These are phyloP conservation scores for Pholiota microspora DNA, from an alignment of 768 basidiomycete genomes.

Conservation along the genomic window DNA sequence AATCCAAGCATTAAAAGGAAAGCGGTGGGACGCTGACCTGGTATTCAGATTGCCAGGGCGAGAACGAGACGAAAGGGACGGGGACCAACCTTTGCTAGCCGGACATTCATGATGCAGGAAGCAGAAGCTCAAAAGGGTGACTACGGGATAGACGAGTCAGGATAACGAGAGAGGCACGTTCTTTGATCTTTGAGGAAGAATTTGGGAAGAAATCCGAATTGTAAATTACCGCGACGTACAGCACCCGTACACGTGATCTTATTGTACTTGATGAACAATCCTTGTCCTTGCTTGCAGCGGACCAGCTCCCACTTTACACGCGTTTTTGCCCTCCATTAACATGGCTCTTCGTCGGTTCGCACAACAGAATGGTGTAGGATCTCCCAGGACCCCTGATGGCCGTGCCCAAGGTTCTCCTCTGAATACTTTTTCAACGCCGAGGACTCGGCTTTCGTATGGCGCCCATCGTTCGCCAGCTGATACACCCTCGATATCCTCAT, in stretches of 20 bases:
- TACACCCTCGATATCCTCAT: conserved; percentile 74
- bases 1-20: neutral
- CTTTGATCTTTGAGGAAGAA: too few species aligned
- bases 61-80: conserved; percentile 6
- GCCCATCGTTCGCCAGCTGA: conserved; percentile 58
- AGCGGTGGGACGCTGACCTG: conserved; percentile 14
- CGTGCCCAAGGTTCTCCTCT: conserved; percentile 31
- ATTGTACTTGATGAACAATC: conserved; percentile 11
- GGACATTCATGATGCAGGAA: conserved; percentile 48
- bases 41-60: conserved; percentile 14
- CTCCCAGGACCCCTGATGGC: conserved; percentile 31
- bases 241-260: conserved; percentile 27
- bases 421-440: conserved; percentile 35
- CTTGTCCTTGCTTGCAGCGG: conserved; percentile 4
- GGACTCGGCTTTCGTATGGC: conserved; percentile 49
- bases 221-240: too few species aligned
- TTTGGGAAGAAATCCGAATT: too few species aligned
- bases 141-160: too few species aligned
- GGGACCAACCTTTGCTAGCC: conserved; percentile 40
- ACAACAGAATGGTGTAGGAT: conserved; percentile 47
- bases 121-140: too few species aligned
- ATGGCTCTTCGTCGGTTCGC: conserved; percentile 63
- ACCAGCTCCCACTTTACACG: conserved; percentile 12
- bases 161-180: too few species aligned
- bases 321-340: conserved; percentile 8